Base-by-base conservation (phyloP, 2,329 filamentous ascomycete species). In the Talaromyces albobiverticillius region DNA sequence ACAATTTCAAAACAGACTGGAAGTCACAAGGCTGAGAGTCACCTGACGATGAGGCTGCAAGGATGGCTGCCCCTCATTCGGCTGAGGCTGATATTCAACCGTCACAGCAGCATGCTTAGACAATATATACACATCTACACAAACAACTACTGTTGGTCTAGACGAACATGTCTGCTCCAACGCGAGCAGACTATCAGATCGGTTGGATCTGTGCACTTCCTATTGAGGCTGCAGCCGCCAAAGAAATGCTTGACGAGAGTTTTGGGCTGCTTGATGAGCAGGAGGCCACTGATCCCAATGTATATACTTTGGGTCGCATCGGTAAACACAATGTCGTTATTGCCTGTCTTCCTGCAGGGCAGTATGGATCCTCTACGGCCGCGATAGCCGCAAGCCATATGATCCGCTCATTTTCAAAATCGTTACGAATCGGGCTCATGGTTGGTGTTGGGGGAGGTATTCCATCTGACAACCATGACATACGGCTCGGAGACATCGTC, bases 401-500 rank as follows among this genome's bases (percentile, higher is more conserved):
- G 38, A 49, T 58, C 23, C 41, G 48, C 53, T 46, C n/a, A 46
- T 41, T 31, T 46, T 64, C 43, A 50, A 57, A 32, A 58, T 63
- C 40, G 26, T 55, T 58, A 18, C 55, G 54, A 14, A 54, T 58
- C 32, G 65, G 66, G 3, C 60, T 77, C 3, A 70, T 77, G 66
- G 71, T 77, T 5, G 74, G 74, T 26, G 70, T 76, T 38, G 72
- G 70, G 2, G 68, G 67, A 51, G 62, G 59, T 6, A 56, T 59
- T 4, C 60, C 61, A 2, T 56, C 52, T 42, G n/a, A 23, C n/a
- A 49, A 56, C 5, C 23, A 45, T 32, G 42, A 54, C 48, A 46
- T 55, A 41, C 52, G 52, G 43, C 53, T 57, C 26, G 55, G 55
- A 13, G 53, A 55, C 45, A 41, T 55, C 52, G 55, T 57, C 32